Evolutionary conservation across 495 filamentous ascomycete species (phyloP).

Genomic region (Annulohypoxylon bovei): DNA sequence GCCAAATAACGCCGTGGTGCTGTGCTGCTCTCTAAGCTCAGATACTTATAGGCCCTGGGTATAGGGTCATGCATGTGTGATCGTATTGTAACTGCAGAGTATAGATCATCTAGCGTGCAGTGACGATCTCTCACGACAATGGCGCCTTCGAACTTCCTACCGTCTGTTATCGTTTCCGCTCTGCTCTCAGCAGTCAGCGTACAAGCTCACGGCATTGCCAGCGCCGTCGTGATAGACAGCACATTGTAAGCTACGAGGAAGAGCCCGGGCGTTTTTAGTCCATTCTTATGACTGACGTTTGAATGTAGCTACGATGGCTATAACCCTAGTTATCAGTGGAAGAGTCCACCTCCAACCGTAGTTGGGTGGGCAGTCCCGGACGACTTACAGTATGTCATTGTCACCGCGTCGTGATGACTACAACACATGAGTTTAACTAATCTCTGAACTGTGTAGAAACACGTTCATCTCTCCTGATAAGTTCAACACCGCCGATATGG

Average conservation of each 20-base stretch:
- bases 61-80: background rate
- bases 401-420: background rate
- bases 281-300: slow-evolving; percentile 1
- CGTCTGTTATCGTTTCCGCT: slow-evolving; percentile 27
- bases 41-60: slow-evolving; percentile 18
- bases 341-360: slow-evolving; percentile 40
- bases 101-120: slow-evolving; percentile 21
- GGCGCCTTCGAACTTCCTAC: slow-evolving; percentile 21
- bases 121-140: slow-evolving; percentile 25
- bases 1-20: background rate
- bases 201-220: slow-evolving; percentile 45
- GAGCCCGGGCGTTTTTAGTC: background rate
- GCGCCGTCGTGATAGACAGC: slow-evolving; percentile 40
- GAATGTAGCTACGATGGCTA: slow-evolving; percentile 44
- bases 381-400: slow-evolving; percentile 41
- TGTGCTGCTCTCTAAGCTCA: background rate
- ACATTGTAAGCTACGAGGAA: slow-evolving; percentile 40
- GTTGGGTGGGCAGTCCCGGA: slow-evolving; percentile 46
- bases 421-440: background rate
- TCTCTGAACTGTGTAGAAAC: slow-evolving; percentile 22
- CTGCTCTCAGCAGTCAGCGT: slow-evolving; percentile 35
- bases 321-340: slow-evolving; percentile 45
- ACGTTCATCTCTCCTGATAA: slow-evolving; percentile 35
- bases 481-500: slow-evolving; percentile 48
- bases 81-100: background rate